These are phyloP conservation scores for Linum usitatissimum DNA, from an alignment of 345 rosid species.

Conservation along the genomic window DNA sequence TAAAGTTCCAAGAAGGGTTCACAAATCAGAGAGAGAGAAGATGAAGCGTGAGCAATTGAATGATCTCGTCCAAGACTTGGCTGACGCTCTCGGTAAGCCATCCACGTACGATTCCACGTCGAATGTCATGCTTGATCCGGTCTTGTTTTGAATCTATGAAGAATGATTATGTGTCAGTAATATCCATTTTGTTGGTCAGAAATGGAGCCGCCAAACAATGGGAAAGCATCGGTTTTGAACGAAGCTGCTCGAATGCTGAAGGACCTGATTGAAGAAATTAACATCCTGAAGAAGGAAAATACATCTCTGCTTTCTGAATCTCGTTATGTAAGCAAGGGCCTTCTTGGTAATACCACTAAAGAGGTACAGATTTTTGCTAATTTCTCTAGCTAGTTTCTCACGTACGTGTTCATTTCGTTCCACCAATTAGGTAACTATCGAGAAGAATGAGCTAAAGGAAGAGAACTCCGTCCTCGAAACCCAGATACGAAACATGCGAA, in stretches of 20 bases:
- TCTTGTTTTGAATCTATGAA: not conserved
- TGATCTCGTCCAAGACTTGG: slow-evolving; percentile 70
- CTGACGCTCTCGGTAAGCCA: slow-evolving; percentile 53
- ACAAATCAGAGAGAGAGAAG: slow-evolving; percentile 87
- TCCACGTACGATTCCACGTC: not conserved
- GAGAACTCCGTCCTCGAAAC: slow-evolving; percentile 59
- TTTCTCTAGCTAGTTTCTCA: not conserved
- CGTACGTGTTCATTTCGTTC: not conserved
- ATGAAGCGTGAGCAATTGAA: slow-evolving; percentile 91
- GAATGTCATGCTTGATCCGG: not conserved
- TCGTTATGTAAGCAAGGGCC: slow-evolving; percentile 42
- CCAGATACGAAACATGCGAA: slow-evolving; percentile 44
- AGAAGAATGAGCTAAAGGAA: slow-evolving; percentile 76
- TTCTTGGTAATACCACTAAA: too few species aligned
- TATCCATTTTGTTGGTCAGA: slow-evolving; percentile 27
- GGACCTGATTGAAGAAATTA: slow-evolving; percentile 60
- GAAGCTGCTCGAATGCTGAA: slow-evolving; percentile 74
- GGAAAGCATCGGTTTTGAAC: slow-evolving; percentile 61
- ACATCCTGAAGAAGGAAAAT: slow-evolving; percentile 62
- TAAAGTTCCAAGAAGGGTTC: slow-evolving; percentile 61
- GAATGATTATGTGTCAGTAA: not conserved
- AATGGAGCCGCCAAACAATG: slow-evolving; percentile 49
- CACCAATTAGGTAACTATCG: slow-evolving; percentile 48
- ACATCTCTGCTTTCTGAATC: slow-evolving; percentile 61
- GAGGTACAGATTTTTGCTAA: not conserved